Base-by-base conservation (phyloP, 148 eudicot genomes). In the Rhododendron simsii region DNA sequence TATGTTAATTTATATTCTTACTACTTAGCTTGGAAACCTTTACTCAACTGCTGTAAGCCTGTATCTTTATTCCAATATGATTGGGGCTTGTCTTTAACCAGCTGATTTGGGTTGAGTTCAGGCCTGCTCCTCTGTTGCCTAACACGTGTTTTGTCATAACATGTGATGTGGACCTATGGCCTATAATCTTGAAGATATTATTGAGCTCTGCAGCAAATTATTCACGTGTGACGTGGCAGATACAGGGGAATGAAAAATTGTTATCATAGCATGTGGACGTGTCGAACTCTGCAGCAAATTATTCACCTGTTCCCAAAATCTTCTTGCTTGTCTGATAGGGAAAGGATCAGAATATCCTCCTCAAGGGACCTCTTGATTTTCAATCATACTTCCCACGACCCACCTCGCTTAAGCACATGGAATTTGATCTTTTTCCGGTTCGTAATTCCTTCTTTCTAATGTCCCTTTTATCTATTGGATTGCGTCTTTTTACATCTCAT, bases 91-190 rank as follows among this genome's bases (percentile, higher is more conserved):
- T 21, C 33, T 65, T 65, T 65, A n/a, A 65, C 73, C 14, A 63
- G 33, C 73, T 71, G 76, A 71, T 30, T 28, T 71, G 76, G 1
- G 76, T 75, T 75, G n/a, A 37, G 45, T 75, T 16, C 45, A 35
- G 79, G 45, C 12, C n/a, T 5, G 47, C 12, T 75, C 79, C 79
- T 28, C 77, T 15, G 81, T 78, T 78, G 81, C 57, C 57, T 78
- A 47, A 14, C 81, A n/a, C 20, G 33, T 18, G 80, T 41, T 77
- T 77, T 77, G 23, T 77, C 50, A 23, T 8, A 20, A 77, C 21
- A 48, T 41, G 6, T 78, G 81, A 48, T 41, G 14, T 78, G 81
- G 85, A 92, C 82, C 89, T 6, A 26, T 20, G 23, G 59, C 63
- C 83, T 51, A 30, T 80, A 14, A 48, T 50, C 59, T 47, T 50